Evolutionary conservation across 768 basidiomycete species (phyloP), one percentile per base, ranked within the genome.

Genomic region (Suillus fuscotomentosus): DNA sequence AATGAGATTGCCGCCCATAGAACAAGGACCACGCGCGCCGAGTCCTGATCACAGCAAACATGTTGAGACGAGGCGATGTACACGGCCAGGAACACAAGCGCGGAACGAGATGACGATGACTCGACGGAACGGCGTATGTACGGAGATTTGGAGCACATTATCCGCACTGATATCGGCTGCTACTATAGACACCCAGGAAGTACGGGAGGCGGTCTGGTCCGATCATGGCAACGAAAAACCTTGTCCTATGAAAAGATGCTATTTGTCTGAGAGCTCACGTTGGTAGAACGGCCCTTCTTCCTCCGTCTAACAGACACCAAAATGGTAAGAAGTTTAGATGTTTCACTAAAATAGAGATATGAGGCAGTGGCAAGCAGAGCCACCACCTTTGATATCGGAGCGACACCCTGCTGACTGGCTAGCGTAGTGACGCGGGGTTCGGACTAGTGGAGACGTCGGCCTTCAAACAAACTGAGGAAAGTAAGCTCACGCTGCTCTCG

Each of bases 1-100:
- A 59, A 20, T 42, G 57, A 20, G 27, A 42, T 59, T 59, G 57
- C 41, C 57, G 57, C 57, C 41, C 41, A 59, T 41, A 41, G 10
- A 10, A 10, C 24, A 5, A 39, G 27, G 9, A 17, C 5, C 8
- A 17, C n/a, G 11, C 20, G n/a, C 9, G n/a, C 4, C 22, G 13
- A 38, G 3, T 15, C 7, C 7, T 17, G 5, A 5, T 57, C 38
- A 59, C 22, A 36, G 39, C 24, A 11, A 27, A 27, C 17, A 13
- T 36, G 5, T 36, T 36, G 20, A 34, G 20, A 54, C 24, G 20
- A 7, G 24, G 41, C 57, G 24, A 59, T 43, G 27, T 5, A 27
- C 41, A 42, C 57, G 57, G 57, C 38, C 57, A 27, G 41, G n/a
- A 27, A 31, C 15, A 8, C 1, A 17, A 1, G 17, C 5, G 56